Percentiles rank a stretch among this genome's conserved stretches.
These are phyloP conservation scores for Rhodocollybia butyracea DNA, from an alignment of 768 basidiomycete genomes.

Conservation along the genomic window DNA sequence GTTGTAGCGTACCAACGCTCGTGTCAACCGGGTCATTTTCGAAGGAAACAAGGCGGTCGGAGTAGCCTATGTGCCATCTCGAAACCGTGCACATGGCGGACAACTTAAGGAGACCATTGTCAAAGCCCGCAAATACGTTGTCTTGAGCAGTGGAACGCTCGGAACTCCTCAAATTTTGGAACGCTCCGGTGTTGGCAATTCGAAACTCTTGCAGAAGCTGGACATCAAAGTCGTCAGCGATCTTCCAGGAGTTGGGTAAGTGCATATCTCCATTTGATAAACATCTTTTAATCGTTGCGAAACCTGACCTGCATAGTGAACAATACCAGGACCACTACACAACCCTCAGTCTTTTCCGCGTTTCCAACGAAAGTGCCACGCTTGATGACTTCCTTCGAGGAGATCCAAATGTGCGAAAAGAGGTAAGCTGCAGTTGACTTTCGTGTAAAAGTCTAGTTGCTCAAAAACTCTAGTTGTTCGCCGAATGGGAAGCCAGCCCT, in stretches of 20 bases:
- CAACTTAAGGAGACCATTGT: constrained; percentile 60
- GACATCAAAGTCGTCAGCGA: constrained; percentile 64
- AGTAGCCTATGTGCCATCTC: constrained; percentile 63
- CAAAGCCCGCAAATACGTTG: constrained; percentile 63
- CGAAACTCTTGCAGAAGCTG: constrained; percentile 49
- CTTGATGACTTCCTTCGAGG: constrained; percentile 71
- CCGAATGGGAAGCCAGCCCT: constrained; percentile 64
- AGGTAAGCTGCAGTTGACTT: constrained; percentile 42
- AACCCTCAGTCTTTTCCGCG: constrained; percentile 64
- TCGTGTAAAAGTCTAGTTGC: not conserved
- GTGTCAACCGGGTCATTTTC: constrained; percentile 69
- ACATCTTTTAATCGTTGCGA: no score
- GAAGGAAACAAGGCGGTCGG: constrained; percentile 72
- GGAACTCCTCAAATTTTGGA: constrained; percentile 74
- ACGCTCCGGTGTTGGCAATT: constrained; percentile 65
- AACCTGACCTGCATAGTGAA: constrained; percentile 35
- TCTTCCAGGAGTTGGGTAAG: constrained; percentile 67
- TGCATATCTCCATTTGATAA: not conserved
- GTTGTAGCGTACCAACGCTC: constrained; percentile 49
- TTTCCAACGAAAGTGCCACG: constrained; percentile 60
- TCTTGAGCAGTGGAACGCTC: constrained; percentile 62
- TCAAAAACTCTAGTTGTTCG: constrained; percentile 37
- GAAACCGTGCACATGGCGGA: constrained; percentile 53
- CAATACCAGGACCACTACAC: constrained; percentile 77
- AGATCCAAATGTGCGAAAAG: constrained; percentile 52